A percentile compares a stretch with the other conserved stretches of the same genome.
phyloP scores from a whole-genome alignment of 768 basidiomycete genomes.

The Holtermannia corniformis region DNA sequence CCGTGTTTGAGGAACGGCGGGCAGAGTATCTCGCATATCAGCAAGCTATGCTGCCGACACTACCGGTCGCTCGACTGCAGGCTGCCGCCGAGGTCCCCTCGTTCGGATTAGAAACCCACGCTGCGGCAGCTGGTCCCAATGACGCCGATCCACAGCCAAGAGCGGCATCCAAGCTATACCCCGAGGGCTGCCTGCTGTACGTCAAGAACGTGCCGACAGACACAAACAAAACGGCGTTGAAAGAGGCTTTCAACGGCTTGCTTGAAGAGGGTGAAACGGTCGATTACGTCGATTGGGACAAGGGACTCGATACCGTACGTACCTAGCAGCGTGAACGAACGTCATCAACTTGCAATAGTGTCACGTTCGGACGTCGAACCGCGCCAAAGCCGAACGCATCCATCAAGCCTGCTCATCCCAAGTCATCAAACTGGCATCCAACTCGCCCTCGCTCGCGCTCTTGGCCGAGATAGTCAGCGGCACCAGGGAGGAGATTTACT shows the following conservation, averaged over 20 bases:
- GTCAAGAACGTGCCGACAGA: neutral
- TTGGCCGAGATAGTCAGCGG: neutral
- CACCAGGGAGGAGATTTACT: constrained; percentile 3
- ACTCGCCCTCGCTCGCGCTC: neutral
- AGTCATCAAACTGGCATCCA: neutral
- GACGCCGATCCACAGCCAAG: no score
- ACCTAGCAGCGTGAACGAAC: neutral
- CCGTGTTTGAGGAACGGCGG: neutral
- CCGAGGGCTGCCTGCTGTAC: neutral
- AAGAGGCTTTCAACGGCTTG: neutral
- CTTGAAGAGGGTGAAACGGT: neutral
- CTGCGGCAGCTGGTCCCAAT: no score
- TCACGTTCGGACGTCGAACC: neutral
- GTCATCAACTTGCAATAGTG: no score
- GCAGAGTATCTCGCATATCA: neutral
- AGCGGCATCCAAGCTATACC: no score
- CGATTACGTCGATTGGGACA: constrained; percentile 6
- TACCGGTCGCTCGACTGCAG: neutral
- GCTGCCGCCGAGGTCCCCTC: neutral
- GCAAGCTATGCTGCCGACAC: neutral
- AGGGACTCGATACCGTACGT: constrained; percentile 2
- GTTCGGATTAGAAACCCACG: no score
- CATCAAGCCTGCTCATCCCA: neutral
- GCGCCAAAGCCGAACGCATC: neutral
- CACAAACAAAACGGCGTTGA: constrained; percentile 3